Base-by-base conservation (phyloP, 2,329 filamentous ascomycete species). In the Cladosporium sphaerospermum region DNA sequence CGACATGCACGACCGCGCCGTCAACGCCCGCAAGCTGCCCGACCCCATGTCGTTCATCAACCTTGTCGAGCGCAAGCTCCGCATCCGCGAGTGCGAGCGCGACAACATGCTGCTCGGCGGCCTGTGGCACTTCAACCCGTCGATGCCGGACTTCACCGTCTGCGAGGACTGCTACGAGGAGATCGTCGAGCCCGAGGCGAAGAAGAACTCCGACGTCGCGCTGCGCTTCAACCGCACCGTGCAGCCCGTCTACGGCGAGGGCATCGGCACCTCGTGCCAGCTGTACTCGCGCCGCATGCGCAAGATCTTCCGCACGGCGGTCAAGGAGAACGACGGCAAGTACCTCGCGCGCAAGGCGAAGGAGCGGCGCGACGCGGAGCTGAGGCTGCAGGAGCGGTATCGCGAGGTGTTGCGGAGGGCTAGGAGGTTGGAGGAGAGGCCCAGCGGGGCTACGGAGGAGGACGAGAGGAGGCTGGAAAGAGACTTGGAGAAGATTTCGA, bases 101-200 rank as follows among this genome's bases (percentile, higher is more conserved):
- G 82, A 87, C 64, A 78, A 76, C n/a, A 75, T 82, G 4, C 70
- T 86, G 2, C 68, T 75, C n/a, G 78, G 82, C 52, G 78, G 77
- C 10, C 73, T 78, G 37, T 96, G 91, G 91, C 84, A 95, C 67
- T 83, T 80, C 52, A 89, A 95, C 67, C 82, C 86, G 1, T 61
- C 57, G 8, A 76, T 80, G 11, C 88, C 86, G 0, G 81, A 90
- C 45, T 82, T 96, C 62, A 89, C 52, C 1, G 85, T 95, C 3
- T 97, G 91, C 69, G 83, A 87, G 58, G 88, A 92, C 68, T 97
- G 91, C 68, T 96, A 87, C 66, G 81, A 88, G 13, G 83, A 89
- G 18, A 80, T 89, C 1, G 81, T 96, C n/a, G 82, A 80, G 69
- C 89, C 90, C 1, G 74, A 82, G 47, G 71, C 84, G 1, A 73